A percentile compares a stretch with the other conserved stretches of the same genome.
phyloP scores from a whole-genome alignment of 176 grass and related monocot species.

The Pontederia crassipes region DNA sequence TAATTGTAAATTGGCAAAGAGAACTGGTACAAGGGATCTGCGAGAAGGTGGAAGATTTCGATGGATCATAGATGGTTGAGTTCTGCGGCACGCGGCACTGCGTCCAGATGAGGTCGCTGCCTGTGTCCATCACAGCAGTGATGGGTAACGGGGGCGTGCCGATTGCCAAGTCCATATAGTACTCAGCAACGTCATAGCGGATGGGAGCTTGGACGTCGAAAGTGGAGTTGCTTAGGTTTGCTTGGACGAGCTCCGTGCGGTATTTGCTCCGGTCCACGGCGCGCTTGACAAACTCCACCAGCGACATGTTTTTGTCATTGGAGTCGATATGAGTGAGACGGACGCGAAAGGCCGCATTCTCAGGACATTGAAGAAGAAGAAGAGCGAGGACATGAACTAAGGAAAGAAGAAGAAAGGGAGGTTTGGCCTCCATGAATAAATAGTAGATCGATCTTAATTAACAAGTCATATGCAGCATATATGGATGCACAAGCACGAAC shows the following conservation, averaged over 20 bases:
- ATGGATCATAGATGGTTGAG: conserved; percentile 35
- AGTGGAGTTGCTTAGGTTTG: background rate
- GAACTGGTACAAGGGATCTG: conserved; percentile 19
- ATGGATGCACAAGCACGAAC: no score
- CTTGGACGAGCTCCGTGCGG: background rate
- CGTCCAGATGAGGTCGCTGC: conserved; percentile 56
- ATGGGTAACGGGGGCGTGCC: conserved; percentile 37
- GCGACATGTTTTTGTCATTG: background rate
- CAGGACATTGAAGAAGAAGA: background rate
- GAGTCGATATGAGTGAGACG: conserved; percentile 23
- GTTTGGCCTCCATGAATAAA: no score
- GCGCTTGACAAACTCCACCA: conserved; percentile 10
- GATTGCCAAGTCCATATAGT: conserved; percentile 36
- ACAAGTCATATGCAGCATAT: no score
- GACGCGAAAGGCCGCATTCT: background rate
- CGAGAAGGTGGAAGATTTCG: conserved; percentile 30
- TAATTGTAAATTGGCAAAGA: background rate
- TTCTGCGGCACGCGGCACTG: conserved; percentile 39
- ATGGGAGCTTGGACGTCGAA: conserved; percentile 4
- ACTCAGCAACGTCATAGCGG: conserved; percentile 6
- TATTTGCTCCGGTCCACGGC: conserved; percentile 8
- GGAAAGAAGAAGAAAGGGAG: no score
- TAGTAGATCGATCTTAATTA: no score
- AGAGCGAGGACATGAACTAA: no score
- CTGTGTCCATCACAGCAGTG: conserved; percentile 29